phyloP scores from a whole-genome alignment of 257 asterid species.

The Buddleja alternifolia region DNA sequence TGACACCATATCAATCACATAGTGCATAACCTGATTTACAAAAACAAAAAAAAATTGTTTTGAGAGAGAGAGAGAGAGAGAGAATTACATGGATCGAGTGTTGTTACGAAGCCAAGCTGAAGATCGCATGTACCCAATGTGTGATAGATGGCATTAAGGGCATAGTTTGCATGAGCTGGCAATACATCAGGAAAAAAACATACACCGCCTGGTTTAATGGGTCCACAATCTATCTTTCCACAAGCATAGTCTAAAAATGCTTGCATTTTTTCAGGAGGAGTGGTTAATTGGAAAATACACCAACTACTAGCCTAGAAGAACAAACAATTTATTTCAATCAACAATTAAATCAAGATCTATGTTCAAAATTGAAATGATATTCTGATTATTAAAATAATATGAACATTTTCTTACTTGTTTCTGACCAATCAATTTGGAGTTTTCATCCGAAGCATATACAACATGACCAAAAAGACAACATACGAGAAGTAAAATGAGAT shows the following conservation, averaged over 20 bases:
- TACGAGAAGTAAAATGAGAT: not conserved
- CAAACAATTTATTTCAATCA: no score
- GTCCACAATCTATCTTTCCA: not conserved
- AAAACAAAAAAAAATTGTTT: no score
- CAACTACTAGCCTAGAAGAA: not conserved
- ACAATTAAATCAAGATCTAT: no score
- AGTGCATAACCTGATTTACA: no score
- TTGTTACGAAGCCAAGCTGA: not conserved
- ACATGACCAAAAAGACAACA: not conserved
- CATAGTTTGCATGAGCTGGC: not conserved
- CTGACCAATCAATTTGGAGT: not conserved
- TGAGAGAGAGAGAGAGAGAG: no score
- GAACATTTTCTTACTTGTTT: not conserved
- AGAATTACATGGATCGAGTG: not conserved
- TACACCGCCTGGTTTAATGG: not conserved
- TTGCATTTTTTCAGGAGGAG: not conserved
- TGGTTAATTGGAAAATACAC: not conserved
- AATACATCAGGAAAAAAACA: not conserved
- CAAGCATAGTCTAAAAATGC: not conserved
- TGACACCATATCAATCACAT: no score
- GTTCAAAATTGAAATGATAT: no score
- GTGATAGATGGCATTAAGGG: no score
- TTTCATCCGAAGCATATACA: not conserved
- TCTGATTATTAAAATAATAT: no score
- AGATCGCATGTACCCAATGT: not conserved